Base-by-base conservation (phyloP, 2,329 filamentous ascomycete genomes). In the Fusarium albosuccineum region DNA sequence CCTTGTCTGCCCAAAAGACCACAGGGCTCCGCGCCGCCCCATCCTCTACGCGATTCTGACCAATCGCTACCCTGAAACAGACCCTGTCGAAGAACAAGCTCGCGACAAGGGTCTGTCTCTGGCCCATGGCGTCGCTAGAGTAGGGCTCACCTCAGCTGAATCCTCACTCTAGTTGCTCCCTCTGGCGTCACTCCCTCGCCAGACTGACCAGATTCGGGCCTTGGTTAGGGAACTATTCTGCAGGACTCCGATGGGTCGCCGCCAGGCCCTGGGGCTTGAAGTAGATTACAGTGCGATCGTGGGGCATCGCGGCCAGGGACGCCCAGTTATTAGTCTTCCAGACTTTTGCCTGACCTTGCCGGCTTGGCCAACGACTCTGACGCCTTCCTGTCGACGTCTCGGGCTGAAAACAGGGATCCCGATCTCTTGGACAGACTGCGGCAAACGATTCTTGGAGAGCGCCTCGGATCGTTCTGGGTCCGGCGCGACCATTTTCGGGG, bases 141-240 rank as follows among this genome's bases (percentile, higher is more conserved):
- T 78, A 75, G 71, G 75, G 76, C 76, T 79, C 76, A 79, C 75
- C 75, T 79, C 77, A 79, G 77, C 77, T 79, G 77, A 78, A 70
- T 61, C 64, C 67, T 70, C 72, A 68, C 70, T 70, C 68, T 73
- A 71, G 66, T 56, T 56, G 56, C 57, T 49, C 52, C 22, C 57
- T 69, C 69, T 72, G 69, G 71, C 65, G 67, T 72, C 71, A 72
- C 69, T 69, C 67, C 68, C 58, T 73, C 69, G 44, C 62, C 64
- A 72, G 63, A 57, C 49, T 44, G 45, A 33, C 54, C 62, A 66
- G 62, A 61, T 57, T 68, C 60, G 49, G 63, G 65, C 64, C 62
- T 22, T 65, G 68, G 57, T 62, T 57, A 45, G 57, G 39, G 45
- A 68, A 65, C 50, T 57, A 59, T 61, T 64, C 57, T 73, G 61